A percentile compares a stretch with the other conserved stretches of the same genome.
Evolutionary conservation across 2,329 filamentous ascomycete genomes (phyloP).

Genomic region (Aspergillus sclerotialis): DNA sequence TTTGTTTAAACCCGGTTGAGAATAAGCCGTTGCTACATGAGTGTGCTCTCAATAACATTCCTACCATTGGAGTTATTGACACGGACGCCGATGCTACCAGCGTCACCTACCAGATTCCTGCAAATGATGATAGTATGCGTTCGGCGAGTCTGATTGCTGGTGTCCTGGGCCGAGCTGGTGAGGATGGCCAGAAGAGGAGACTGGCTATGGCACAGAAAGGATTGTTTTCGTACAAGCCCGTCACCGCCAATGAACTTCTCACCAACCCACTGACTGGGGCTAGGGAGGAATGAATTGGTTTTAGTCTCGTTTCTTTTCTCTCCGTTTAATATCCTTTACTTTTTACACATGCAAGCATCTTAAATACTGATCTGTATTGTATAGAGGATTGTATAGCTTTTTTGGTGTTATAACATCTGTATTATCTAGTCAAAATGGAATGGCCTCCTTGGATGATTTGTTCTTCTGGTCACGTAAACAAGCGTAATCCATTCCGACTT

Average conservation of each 20-base stretch:
- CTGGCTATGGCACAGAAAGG: conserved; percentile 57
- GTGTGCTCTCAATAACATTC: conserved; percentile 79
- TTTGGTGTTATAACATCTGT: conserved; percentile 12
- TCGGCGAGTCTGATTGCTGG: conserved; percentile 75
- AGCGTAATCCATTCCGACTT: too few species aligned
- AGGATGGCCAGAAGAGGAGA: conserved; percentile 65
- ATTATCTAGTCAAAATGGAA: conserved; percentile 11
- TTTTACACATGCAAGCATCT: conserved; percentile 7
- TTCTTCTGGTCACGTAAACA: too few species aligned
- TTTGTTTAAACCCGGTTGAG: conserved; percentile 87
- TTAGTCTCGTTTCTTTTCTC: conserved; percentile 2
- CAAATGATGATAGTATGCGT: conserved; percentile 92
- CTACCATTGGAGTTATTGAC: conserved; percentile 91
- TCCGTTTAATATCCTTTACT: conserved; percentile 6
- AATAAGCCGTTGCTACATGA: conserved; percentile 88
- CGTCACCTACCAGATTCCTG: conserved; percentile 94
- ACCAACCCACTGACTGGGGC: not conserved
- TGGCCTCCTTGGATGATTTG: too few species aligned
- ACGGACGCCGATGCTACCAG: conserved; percentile 87
- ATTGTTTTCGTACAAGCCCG: conserved; percentile 49
- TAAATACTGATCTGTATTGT: conserved; percentile 22
- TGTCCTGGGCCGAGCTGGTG: conserved; percentile 74
- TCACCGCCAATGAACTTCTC: conserved; percentile 13
- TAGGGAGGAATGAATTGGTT: not conserved
- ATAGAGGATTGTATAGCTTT: conserved; percentile 24